A percentile compares a stretch with the other conserved stretches of the same genome.
Evolutionary conservation across 345 rosid genomes (phyloP).

Genomic region (Arabidopsis suecica): DNA sequence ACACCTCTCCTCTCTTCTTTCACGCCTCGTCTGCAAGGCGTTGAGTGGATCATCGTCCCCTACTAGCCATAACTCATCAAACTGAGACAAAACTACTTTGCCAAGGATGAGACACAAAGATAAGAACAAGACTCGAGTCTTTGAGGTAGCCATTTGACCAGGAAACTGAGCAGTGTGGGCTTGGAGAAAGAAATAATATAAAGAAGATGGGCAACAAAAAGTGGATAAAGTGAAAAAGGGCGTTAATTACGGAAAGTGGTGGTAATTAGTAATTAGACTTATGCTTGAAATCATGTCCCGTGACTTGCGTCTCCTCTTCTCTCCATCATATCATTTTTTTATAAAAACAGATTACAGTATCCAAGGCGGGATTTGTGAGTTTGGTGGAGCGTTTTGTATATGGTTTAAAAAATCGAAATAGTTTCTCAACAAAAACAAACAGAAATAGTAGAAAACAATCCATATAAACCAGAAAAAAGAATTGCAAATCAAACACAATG

Average conservation of each 20-base stretch:
- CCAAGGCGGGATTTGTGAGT: conserved; percentile 14
- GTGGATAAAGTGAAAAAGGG: conserved; percentile 37
- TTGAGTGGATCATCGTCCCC: conserved; percentile 45
- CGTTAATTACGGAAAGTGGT: conserved; percentile 45
- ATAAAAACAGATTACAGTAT: conserved; percentile 1
- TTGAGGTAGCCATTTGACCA: conserved; percentile 35
- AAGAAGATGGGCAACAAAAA: neutral
- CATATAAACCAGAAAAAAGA: no score
- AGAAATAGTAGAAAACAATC: no score
- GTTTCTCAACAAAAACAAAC: no score
- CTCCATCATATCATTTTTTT: conserved; percentile 16
- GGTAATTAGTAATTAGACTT: conserved; percentile 34
- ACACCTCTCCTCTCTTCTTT: conserved; percentile 49
- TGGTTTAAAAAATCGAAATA: no score
- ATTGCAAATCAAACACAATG: neutral
- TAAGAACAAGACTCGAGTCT: conserved; percentile 1
- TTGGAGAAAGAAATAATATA: conserved; percentile 22
- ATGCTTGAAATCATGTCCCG: conserved; percentile 42
- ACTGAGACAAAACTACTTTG: conserved; percentile 34
- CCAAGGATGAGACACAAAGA: conserved; percentile 29
- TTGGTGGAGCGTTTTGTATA: no score
- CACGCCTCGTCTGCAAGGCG: conserved; percentile 42
- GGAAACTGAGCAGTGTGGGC: conserved; percentile 23
- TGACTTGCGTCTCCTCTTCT: conserved; percentile 37
- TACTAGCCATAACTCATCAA: conserved; percentile 45